Base-by-base conservation (phyloP, 441 rosid species). In the Croton laevigatus region DNA sequence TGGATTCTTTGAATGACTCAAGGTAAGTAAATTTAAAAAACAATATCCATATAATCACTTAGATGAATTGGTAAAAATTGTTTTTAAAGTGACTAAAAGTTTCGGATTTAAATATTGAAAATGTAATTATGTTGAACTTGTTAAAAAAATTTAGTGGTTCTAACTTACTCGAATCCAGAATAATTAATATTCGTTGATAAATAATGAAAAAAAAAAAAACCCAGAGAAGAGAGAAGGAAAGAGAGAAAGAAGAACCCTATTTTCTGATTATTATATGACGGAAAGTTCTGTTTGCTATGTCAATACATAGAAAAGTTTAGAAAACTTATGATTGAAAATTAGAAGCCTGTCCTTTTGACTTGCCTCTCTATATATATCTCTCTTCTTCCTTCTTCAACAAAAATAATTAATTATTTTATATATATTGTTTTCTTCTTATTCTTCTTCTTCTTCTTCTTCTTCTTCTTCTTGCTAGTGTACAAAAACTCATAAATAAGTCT, bases 271-370 rank as follows among this genome's bases (percentile, higher is more conserved):
- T 27, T 74, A 59, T 76, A 62, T 63, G 73, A 48, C 62, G 73
- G 73, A 72, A 69, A 76, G 62, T 75, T 77, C 69, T 76, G 48
- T 66, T 52, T 53, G 64, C 73, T 59, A 54, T 27, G 17, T 17
- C 22, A 69, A 44, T 45, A 16, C 11, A 71, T 48, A 23, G 23
- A 37, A 12, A 45, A 8, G 45, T 12, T 14, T 13, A 19, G 6
- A 59, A 55, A 66, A 36, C 53, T 53, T 44, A 58, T 66, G 63
- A 73, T 75, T 66, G 82, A 79, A 77, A 71, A 12, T 59, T 1
- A 70, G 68, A 68, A 65, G 61, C 66, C 59, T 66, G 71, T 63
- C 67, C 75, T 83, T 40, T 80, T 85, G 87, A 85, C 89, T 81
- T 81, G 14, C 10, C 32, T 27, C 44, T 40, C 5, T 17, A 48